A percentile compares a stretch with the other conserved stretches of the same genome.
These are phyloP conservation scores for Lobosporangium transversale DNA, from an alignment of 192 early-diverging fungal genomes.

Conservation along the genomic window DNA sequence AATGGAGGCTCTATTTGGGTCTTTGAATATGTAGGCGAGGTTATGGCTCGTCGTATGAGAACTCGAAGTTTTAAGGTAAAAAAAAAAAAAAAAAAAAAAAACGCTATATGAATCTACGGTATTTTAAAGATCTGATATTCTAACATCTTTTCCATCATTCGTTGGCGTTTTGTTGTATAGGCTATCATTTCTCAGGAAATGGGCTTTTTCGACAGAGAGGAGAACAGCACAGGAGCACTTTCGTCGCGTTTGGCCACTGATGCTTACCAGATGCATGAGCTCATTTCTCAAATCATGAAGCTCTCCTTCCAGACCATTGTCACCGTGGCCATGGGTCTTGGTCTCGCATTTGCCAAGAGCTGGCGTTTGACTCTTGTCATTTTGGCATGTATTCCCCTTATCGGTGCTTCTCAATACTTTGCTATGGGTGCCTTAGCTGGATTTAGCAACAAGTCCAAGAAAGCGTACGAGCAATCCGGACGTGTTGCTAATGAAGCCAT, in stretches of 20 bases:
- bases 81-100: too few species aligned
- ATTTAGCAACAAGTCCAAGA: slow-evolving; percentile 60
- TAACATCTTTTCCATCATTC: neutral
- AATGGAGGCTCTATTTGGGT: slow-evolving; percentile 41
- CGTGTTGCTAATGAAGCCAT: slow-evolving; percentile 88
- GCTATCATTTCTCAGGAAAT: slow-evolving; percentile 89
- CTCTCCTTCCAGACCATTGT: slow-evolving; percentile 55
- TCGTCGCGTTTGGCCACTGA: slow-evolving; percentile 82
- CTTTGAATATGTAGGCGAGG: slow-evolving; percentile 40
- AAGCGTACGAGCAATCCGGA: slow-evolving; percentile 72
- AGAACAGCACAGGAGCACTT: slow-evolving; percentile 81
- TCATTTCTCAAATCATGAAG: slow-evolving; percentile 62
- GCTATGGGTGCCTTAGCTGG: slow-evolving; percentile 64
- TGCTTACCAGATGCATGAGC: slow-evolving; percentile 77
- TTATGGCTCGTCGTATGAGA: slow-evolving; percentile 50
- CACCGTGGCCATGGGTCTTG: slow-evolving; percentile 32
- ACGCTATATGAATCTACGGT: too few species aligned
- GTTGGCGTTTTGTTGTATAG: neutral
- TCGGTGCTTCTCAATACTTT: slow-evolving; percentile 70
- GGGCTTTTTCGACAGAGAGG: slow-evolving; percentile 83
- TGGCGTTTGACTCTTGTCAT: slow-evolving; percentile 75
- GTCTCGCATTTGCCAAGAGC: slow-evolving; percentile 62
- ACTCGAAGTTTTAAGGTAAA: slow-evolving; percentile 38
- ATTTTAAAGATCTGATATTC: neutral
- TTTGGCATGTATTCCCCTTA: slow-evolving; percentile 74